phyloP scores from a whole-genome alignment of 2,329 filamentous ascomycete species.

The Sclerotinia borealis region DNA sequence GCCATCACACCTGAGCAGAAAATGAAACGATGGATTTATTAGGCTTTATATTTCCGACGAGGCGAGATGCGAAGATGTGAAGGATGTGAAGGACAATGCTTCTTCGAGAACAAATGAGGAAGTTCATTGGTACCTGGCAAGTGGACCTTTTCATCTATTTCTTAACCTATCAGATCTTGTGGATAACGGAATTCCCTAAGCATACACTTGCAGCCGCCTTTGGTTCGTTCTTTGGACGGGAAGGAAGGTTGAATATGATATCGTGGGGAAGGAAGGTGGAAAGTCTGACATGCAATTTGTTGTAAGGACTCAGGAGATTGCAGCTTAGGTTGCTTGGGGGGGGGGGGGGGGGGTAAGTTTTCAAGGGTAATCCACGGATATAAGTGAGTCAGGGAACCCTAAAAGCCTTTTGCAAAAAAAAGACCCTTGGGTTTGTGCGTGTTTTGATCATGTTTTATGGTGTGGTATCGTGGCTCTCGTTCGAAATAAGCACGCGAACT shows the following conservation, averaged over 20 bases:
- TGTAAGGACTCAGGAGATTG: constrained; percentile 4
- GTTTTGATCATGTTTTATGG: neutral
- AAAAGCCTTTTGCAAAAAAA: neutral
- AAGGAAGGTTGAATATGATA: constrained; percentile 6
- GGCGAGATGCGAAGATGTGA: constrained; percentile 1
- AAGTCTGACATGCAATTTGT: constrained; percentile 2
- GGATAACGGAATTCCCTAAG: constrained; percentile 10
- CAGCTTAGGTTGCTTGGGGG: neutral
- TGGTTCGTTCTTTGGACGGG: neutral
- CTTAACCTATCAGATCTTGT: constrained; percentile 1
- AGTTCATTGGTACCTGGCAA: neutral
- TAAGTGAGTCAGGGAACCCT: neutral
- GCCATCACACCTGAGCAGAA: neutral
- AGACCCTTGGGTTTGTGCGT: neutral
- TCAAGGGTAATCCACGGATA: neutral
- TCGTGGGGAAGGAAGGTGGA: constrained; percentile 4
- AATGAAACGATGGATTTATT: constrained; percentile 1
- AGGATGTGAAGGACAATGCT: neutral
- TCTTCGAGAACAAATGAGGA: constrained; percentile 10
- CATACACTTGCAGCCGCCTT: constrained; percentile 8
- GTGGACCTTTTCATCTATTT: neutral
- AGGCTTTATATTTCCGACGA: neutral
- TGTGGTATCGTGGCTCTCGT: neutral
- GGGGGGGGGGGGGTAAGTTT: neutral
- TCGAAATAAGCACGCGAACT: neutral